Base-by-base conservation (phyloP, 352 stramenopile species). In the Phytopythium ostracodes region DNA sequence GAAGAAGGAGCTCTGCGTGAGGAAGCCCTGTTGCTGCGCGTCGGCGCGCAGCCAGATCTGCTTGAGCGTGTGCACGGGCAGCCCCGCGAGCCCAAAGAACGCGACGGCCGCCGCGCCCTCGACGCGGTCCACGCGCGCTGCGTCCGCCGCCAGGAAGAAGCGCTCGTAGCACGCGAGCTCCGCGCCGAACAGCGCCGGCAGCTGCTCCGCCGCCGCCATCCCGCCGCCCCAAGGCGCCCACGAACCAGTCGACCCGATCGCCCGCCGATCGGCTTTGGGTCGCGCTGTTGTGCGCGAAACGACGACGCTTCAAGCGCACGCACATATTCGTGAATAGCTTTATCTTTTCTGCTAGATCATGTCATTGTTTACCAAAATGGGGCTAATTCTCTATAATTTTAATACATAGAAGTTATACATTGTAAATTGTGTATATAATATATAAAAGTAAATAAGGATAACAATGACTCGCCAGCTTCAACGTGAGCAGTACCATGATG, bases 31-130 rank as follows among this genome's bases (percentile, higher is more conserved):
- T 54, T 64, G 58, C 5, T 33, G 31, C 29, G 55, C 51, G 49
- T 72, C 69, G 14, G 69, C 66, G 24, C 71, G 64, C 60, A 64
- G 64, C 69, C 69, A 76, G 22, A 76, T 67, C 38, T 64, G 69
- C 65, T 73, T 76, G 53, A 76, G 65, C 63, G 66, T 66, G 15
- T 62, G 42, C 53, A 70, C 63, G 18, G 66, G 66, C 54, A 76
- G 64, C 29, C 55, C 53, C 42, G 69, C 42, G 12, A 49, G 63
- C 17, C 59, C 58, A 54, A 76, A 76, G 50, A 76, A 76, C 8
- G 56, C 62, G 22, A 76, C 69, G 38, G 65, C 69, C 52, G 66
- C 59, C 2, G 52, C 54, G 24, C 69, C 69, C 42, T 65, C 62
- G 40, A 74, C 59, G 42, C 56, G 51, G 22, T 51, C 31, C 25